Base-by-base conservation (phyloP, 352 stramenopile genomes). In the Peronospora belbahrii region DNA sequence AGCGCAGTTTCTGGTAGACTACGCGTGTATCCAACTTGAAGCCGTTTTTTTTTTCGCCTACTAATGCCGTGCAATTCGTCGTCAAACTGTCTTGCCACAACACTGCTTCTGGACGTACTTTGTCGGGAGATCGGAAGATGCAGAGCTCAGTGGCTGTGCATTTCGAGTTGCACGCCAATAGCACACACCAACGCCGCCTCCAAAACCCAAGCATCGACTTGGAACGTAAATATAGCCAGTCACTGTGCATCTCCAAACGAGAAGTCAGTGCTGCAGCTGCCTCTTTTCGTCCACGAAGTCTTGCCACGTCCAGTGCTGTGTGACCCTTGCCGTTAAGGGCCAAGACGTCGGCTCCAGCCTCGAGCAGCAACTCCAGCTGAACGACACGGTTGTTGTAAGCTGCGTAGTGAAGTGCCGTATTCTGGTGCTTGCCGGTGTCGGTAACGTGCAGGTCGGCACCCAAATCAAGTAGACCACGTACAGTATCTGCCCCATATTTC, bases 401-500 rank as follows among this genome's bases (percentile, higher is more conserved):
- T 6, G 79, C 79, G 43, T 78, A 74, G 30, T 90, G 79, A 35
- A 90, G 59, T 39, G 75, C 75, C 34, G 79, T 90, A 56, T 72
- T 72, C 36, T 53, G 47, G 48, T 71, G 60, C 15, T 65, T 62
- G 30, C 52, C 54, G 3, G 34, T 56, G 53, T 83, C 71, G 2
- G 51, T 52, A 6, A 65, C 38, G 20, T 71, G 23, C 24, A 73
- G 33, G 30, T 82, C 53, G 5, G 74, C 75, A 34, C 79, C 79
- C 30, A 75, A 70, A 33, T 83, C 61, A 24, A 91, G 46, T 30
- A 91, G 50, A 32, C 63, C 34, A 18, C 67, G 73, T 20, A 88
- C 65, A 8, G 64, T 66, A 19, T 68, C 60, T 33, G 46, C 55
- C 38, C 78, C 67, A 11, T 67, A 48, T 35, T 72, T 74, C 36